These are phyloP conservation scores for Globisporangium carolinianum DNA, from an alignment of 352 stramenopile genomes.

Conservation along the genomic window DNA sequence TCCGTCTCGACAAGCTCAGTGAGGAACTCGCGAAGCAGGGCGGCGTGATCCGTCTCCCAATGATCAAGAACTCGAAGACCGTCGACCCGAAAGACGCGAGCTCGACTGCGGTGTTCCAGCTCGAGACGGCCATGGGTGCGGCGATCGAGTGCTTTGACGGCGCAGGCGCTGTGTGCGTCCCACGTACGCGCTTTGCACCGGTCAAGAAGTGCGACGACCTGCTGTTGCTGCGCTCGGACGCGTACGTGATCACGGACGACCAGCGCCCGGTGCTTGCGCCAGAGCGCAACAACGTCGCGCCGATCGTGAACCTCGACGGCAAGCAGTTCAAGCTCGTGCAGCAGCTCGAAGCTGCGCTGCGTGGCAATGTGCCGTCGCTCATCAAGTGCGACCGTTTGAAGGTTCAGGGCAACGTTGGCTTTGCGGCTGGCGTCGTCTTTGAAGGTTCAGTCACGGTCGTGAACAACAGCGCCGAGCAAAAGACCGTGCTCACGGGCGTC, in stretches of 20 bases:
- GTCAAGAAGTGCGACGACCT: slow-evolving; percentile 88
- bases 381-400: slow-evolving; percentile 94
- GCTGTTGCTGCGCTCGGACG: slow-evolving; percentile 94
- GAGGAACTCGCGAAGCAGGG: slow-evolving; percentile 74
- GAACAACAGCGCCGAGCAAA: slow-evolving; percentile 95
- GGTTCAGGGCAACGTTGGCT: slow-evolving; percentile 92
- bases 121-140: slow-evolving; percentile 84
- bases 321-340: slow-evolving; percentile 99
- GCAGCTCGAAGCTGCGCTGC: slow-evolving; percentile 92
- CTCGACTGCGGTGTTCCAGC: slow-evolving; percentile 82
- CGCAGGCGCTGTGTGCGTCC: slow-evolving; percentile 83
- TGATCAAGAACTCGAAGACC: slow-evolving; percentile 88
- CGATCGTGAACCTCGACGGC: slow-evolving; percentile 92
- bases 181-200: slow-evolving; percentile 82
- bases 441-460: slow-evolving; percentile 90
- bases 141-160: slow-evolving; percentile 86
- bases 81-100: slow-evolving; percentile 81
- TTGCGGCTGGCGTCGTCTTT: slow-evolving; percentile 90
- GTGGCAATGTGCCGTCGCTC: slow-evolving; percentile 92
- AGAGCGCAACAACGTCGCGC: slow-evolving; percentile 91
- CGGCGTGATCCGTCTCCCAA: slow-evolving; percentile 76
- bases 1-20: slow-evolving; percentile 81
- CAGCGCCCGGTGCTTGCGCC: slow-evolving; percentile 94
- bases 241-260: slow-evolving; percentile 95
- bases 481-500: slow-evolving; percentile 89